Evolutionary conservation across 192 early-diverging fungal genomes (phyloP).

Genomic region (Dissophora globulifera): DNA sequence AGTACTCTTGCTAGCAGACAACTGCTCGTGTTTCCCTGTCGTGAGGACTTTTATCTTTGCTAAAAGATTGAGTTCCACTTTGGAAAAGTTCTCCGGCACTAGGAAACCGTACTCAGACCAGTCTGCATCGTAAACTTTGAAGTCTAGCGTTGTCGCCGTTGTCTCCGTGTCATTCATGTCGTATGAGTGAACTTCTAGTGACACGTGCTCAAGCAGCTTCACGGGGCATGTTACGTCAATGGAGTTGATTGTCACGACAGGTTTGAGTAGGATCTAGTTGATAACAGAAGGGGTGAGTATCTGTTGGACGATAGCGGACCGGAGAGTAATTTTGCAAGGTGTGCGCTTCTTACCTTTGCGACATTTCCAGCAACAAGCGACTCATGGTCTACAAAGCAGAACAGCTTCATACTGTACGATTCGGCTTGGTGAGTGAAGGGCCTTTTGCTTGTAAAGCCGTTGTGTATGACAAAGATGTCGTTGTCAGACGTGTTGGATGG

Average conservation of each 20-base stretch:
- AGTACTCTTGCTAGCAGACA: neutral
- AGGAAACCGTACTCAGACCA: slow-evolving; percentile 41
- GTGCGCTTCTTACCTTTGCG: slow-evolving; percentile 57
- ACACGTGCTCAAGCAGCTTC: slow-evolving; percentile 51
- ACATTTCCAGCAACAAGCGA: slow-evolving; percentile 32
- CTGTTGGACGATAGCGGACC: too few relatives aligned
- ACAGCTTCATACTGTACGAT: slow-evolving; percentile 44
- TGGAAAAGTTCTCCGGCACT: slow-evolving; percentile 46
- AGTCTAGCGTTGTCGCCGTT: slow-evolving; percentile 15
- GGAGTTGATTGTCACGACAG: neutral
- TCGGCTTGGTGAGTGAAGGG: slow-evolving; percentile 33
- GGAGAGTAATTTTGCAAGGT: too few relatives aligned
- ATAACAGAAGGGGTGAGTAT: too few relatives aligned
- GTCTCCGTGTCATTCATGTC: slow-evolving; percentile 23
- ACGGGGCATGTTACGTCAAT: slow-evolving; percentile 27
- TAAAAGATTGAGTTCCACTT: slow-evolving; percentile 15
- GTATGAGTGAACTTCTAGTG: slow-evolving; percentile 18
- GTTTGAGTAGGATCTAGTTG: slow-evolving; percentile 44
- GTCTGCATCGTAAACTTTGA: slow-evolving; percentile 22
- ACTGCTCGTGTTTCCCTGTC: slow-evolving; percentile 18
- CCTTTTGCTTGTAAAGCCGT: slow-evolving; percentile 48
- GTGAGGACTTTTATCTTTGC: slow-evolving; percentile 49
- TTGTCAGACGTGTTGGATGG: neutral
- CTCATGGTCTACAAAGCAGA: slow-evolving; percentile 57
- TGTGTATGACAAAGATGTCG: slow-evolving; percentile 38